Evolutionary conservation across 2,329 filamentous ascomycete genomes (phyloP), one percentile per base, ranked within the genome.

Genomic region (Penicillium sp.): DNA sequence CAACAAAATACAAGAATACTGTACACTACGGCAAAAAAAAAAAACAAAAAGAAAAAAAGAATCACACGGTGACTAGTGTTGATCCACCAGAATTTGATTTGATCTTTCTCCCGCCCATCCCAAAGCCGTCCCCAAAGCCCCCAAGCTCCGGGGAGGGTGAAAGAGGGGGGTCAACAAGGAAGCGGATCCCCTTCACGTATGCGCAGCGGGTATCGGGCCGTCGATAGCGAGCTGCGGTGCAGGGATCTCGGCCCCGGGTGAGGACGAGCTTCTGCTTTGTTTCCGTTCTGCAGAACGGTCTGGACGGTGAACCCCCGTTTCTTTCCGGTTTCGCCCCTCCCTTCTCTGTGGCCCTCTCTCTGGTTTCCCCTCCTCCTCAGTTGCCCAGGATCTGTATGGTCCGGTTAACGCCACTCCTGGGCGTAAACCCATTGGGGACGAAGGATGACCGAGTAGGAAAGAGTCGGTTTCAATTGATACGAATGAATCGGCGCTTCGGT

Each of bases 131-230:
- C n/a, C n/a, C n/a, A n/a, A n/a, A n/a, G 13, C 16, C 39, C 21
- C 15, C 15, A 42, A 42, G 21, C 21, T 26, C 39, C 39, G 39
- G 21, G 39, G 23, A 42, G 39, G 26, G 13, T 15, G 26, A 42
- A 42, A 42, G 39, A 42, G 18, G 39, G 24, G 39, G 39, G 10
- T n/a, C 12, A n/a, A 26, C 6, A 42, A 26, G 7, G 3, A 18
- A 26, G 39, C 39, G 39, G 39, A 42, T 42, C 18, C 18, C 56
- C 48, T 49, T 49, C 52, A 54, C 57, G 56, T 62, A 62, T 60
- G 61, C 53, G 58, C 61, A 59, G 60, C 60, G 60, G 61, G 60
- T 64, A 63, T 64, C 61, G 61, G 60, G 54, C 60, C 60, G 60
- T 63, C 61, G 61, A 64, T 64, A 63, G 58, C 54, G 58, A 60